Conservation (phyloP, 2,329 filamentous ascomycete genomes). For the Rhytidhysteron rufulum region DNA sequence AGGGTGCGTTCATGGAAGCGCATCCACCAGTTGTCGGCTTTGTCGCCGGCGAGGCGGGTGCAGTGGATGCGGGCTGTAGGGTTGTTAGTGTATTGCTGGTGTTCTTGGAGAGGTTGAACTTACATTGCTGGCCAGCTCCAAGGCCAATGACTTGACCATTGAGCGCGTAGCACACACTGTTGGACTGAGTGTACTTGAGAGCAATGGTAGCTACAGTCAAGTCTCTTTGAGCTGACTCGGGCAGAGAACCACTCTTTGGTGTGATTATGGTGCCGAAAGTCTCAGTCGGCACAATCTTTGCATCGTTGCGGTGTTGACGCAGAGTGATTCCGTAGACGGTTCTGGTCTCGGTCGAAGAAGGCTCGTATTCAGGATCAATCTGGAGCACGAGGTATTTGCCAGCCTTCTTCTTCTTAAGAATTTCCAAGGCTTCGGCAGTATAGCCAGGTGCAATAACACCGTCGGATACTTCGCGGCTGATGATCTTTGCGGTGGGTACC, state of each 20-base stretch:
- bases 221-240: constrained; percentile 80
- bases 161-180: constrained; percentile 95
- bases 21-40: constrained; percentile 99
- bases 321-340: constrained; percentile 89
- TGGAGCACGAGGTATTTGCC: constrained; percentile 94
- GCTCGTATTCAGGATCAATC: constrained; percentile 85
- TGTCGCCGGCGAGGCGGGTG: constrained; percentile 94
- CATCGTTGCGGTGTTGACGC: constrained; percentile 88
- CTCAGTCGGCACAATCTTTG: constrained; percentile 72
- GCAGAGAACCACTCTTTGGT: constrained; percentile 72
- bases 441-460: constrained; percentile 92
- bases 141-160: constrained; percentile 93
- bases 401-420: constrained; percentile 96
- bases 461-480: constrained; percentile 95
- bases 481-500: constrained; percentile 89
- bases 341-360: constrained; percentile 69
- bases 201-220: constrained; percentile 94
- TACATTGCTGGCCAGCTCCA: constrained; percentile 87
- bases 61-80: constrained; percentile 78
- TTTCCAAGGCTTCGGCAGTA: constrained; percentile 77
- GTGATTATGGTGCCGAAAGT: constrained; percentile 84
- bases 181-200: constrained; percentile 97
- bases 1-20: constrained; percentile 91
- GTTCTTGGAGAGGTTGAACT: constrained; percentile 13
- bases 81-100: constrained; percentile 3